These are phyloP conservation scores for Colletotrichum melonis DNA, from an alignment of 2,329 filamentous ascomycete species.

Conservation along the genomic window DNA sequence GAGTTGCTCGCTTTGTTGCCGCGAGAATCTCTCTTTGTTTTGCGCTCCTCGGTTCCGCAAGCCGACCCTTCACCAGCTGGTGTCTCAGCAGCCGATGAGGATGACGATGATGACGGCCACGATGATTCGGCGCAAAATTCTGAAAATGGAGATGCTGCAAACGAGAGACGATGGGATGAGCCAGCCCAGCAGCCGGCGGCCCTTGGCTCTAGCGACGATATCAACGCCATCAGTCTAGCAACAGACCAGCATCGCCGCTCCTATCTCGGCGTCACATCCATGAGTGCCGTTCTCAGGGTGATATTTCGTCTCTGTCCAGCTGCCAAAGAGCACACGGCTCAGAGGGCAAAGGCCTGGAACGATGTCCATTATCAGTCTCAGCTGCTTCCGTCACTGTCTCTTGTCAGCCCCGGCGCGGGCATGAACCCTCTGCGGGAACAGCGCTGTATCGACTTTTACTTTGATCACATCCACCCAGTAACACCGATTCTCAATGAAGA, in stretches of 20 bases:
- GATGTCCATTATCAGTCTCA: slow-evolving; percentile 43
- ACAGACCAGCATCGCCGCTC: slow-evolving; percentile 66
- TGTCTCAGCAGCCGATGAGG: background rate
- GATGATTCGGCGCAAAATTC: slow-evolving; percentile 41
- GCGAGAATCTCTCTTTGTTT: slow-evolving; percentile 1
- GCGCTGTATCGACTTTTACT: slow-evolving; percentile 68
- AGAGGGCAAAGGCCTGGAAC: slow-evolving; percentile 40
- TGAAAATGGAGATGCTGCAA: slow-evolving; percentile 41
- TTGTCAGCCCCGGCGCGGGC: slow-evolving; percentile 51
- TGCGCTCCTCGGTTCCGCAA: background rate
- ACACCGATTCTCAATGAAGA: slow-evolving; percentile 70
- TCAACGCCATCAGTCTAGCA: slow-evolving; percentile 56
- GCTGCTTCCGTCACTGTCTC: slow-evolving; percentile 40
- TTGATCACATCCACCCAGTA: slow-evolving; percentile 69
- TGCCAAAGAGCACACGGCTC: slow-evolving; percentile 42
- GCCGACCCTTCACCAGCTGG: slow-evolving; percentile 6
- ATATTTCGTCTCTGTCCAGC: slow-evolving; percentile 55
- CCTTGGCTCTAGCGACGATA: slow-evolving; percentile 44
- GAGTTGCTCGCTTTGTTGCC: slow-evolving; percentile 38
- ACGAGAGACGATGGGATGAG: slow-evolving; percentile 45
- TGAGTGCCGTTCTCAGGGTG: slow-evolving; percentile 70
- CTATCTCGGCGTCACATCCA: slow-evolving; percentile 73
- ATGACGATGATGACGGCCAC: slow-evolving; percentile 11
- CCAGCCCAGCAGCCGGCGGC: slow-evolving; percentile 38
- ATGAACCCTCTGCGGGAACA: slow-evolving; percentile 46